Evolutionary conservation across 1,284 basidiomycete genomes (phyloP), one percentile per base, ranked within the genome.

Genomic region (Volvariella volvacea): DNA sequence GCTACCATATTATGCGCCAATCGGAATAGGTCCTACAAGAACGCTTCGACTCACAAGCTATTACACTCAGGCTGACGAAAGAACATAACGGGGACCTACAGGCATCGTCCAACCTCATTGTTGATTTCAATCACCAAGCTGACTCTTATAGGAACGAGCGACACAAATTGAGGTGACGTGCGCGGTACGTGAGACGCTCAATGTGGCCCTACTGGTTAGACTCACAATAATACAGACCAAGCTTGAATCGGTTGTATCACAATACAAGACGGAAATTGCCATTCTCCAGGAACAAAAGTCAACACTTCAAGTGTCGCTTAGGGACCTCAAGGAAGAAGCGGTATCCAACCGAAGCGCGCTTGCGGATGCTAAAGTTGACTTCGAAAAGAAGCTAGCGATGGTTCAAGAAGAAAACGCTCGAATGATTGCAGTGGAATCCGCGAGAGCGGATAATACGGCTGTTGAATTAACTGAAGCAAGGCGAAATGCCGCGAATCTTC

Each of bases 1-100:
- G 6, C 25, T 28, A 6, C 6, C 6, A 6, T 12, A 28, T 6
- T 12, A 28, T 28, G 6, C 25, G 25, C 25, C 25, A 28, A 28
- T 28, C 6, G 12, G 25, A 6, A 28, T 28, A 80, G 73, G 59
- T 68, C 19, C 61, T 82, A 6, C 76, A 80, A 55, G 78, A 82
- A 45, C 68, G 77, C n/a, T 75, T 75, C 45, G 78, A 80, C 14
- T 71, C 78, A 14, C 78, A 81, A 50, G 56, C 67, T 0, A 60
- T 75, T 9, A 73, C 73, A 4, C 54, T 78, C 38, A 64, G 68
- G 30, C 55, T 78, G 15, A 67, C 73, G 14, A 77, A 76, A 51
- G 77, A 81, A 47, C 65, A 72, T 15, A 61, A 68, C 21, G 74
- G 68, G 1, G 76, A 80, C 52, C 50, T 74, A 15, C 79, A 80